A percentile compares a stretch with the other conserved stretches of the same genome.
Evolutionary conservation across 371 early-diverging fungal genomes (phyloP).

Genomic region (Mucor indicus): DNA sequence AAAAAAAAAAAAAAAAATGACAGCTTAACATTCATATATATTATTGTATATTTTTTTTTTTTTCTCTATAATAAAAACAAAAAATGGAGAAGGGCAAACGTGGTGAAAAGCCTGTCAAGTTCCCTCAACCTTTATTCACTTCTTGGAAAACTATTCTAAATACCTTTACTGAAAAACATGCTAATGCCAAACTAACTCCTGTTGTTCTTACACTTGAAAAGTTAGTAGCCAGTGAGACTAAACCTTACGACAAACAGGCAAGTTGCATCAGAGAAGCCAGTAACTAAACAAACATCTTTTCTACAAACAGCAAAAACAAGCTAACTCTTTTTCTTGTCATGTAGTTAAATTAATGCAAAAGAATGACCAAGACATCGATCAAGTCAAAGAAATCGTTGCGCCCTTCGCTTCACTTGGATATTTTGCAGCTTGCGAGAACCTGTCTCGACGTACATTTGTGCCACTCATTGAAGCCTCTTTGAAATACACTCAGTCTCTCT

Average conservation of each 20-base stretch:
- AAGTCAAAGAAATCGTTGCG: slow-evolving; percentile 23
- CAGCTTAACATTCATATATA: background rate
- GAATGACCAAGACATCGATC: slow-evolving; percentile 1
- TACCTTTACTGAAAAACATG: background rate
- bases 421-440: slow-evolving; percentile 38
- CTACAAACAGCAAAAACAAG: background rate
- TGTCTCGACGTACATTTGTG: slow-evolving; percentile 43
- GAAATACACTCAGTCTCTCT: slow-evolving; percentile 5
- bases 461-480: slow-evolving; percentile 35
- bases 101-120: slow-evolving; percentile 28
- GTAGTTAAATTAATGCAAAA: slow-evolving; percentile 14
- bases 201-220: slow-evolving; percentile 17
- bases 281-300: background rate
- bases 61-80: background rate
- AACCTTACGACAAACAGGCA: slow-evolving; percentile 33
- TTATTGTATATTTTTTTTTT: background rate
- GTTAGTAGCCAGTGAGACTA: slow-evolving; percentile 14
- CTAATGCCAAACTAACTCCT: slow-evolving; percentile 9
- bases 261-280: slow-evolving; percentile 31
- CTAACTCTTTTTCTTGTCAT: background rate
- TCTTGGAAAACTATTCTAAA: slow-evolving; percentile 23
- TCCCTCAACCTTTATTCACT: slow-evolving; percentile 27
- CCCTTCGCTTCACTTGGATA: slow-evolving; percentile 41
- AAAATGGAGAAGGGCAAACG: slow-evolving; percentile 25
- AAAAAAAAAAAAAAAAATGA: too few relatives aligned